phyloP scores from a whole-genome alignment of 2,329 filamentous ascomycete species.

The Sporothrix dimorphospora region DNA sequence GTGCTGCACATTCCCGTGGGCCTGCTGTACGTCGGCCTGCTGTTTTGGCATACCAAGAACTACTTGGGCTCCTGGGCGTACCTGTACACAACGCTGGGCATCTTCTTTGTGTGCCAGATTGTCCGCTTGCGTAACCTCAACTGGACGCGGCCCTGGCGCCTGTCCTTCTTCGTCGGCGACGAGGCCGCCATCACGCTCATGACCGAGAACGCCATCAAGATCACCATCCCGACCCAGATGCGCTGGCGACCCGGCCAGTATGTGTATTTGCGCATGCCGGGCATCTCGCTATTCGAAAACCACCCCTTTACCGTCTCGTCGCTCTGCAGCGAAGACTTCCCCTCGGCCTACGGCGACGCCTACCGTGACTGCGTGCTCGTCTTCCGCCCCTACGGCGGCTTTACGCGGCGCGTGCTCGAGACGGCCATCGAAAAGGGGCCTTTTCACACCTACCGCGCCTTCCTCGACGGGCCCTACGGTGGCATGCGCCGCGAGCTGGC shows the following conservation, averaged over 20 bases:
- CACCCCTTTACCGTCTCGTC: constrained; percentile 96
- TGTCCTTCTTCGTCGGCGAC: constrained; percentile 85
- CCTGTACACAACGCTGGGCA: constrained; percentile 76
- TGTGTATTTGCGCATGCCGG: constrained; percentile 91
- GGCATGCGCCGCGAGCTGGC: constrained; percentile 89
- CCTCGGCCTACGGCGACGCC: constrained; percentile 84
- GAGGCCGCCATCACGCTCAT: constrained; percentile 88
- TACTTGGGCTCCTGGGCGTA: constrained; percentile 90
- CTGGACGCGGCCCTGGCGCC: constrained; percentile 80
- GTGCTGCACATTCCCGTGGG: constrained; percentile 80
- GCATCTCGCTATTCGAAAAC: constrained; percentile 86
- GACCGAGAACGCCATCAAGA: constrained; percentile 91
- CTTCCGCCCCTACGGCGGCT: constrained; percentile 88
- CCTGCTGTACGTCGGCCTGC: constrained; percentile 75
- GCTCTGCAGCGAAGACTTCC: constrained; percentile 89
- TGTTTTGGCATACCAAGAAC: constrained; percentile 97
- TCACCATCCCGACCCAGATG: constrained; percentile 92
- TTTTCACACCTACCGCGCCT: constrained; percentile 89
- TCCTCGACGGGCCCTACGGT: constrained; percentile 91
- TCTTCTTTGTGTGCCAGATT: constrained; percentile 76
- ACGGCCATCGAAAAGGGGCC: constrained; percentile 83
- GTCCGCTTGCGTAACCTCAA: constrained; percentile 83
- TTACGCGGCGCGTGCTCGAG: constrained; percentile 82
- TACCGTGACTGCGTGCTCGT: constrained; percentile 89
- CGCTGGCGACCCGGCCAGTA: constrained; percentile 93